These are phyloP conservation scores for Toxicodendron radicans DNA, from an alignment of 345 rosid species.

Conservation along the genomic window DNA sequence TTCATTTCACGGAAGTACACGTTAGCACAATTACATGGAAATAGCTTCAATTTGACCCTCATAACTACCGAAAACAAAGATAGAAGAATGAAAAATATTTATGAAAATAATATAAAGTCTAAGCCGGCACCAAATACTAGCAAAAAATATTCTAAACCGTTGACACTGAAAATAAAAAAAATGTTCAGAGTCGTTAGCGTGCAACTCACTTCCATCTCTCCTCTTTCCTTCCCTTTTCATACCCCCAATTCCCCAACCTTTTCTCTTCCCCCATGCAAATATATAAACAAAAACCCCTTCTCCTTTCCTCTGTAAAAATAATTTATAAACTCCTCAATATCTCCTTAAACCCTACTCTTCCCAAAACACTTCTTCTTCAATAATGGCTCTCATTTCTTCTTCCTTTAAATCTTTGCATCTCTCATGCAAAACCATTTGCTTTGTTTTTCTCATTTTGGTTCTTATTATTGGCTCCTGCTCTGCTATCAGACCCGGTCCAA, in stretches of 20 bases:
- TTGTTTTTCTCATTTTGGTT: constrained; percentile 29
- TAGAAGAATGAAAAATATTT: not conserved
- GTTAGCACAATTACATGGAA: not conserved
- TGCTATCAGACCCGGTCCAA: constrained; percentile 37
- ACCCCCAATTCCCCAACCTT: constrained; percentile 13
- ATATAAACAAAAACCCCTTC: not conserved
- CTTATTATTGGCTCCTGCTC: constrained; percentile 34
- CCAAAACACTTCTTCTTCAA: not conserved
- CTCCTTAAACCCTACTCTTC: constrained; percentile 31
- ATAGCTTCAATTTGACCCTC: not conserved
- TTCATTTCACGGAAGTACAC: constrained; percentile 3
- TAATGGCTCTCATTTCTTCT: constrained; percentile 27
- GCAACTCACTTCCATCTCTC: constrained; percentile 31
- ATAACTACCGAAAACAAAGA: too few relatives aligned
- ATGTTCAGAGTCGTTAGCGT: constrained; percentile 41
- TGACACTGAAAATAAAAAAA: constrained; percentile 27
- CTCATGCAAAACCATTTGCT: constrained; percentile 18
- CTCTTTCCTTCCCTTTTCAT: constrained; percentile 15
- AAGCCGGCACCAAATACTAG: constrained; percentile 30
- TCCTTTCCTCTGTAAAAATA: not conserved
- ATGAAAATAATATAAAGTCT: constrained; percentile 13
- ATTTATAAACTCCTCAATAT: not conserved
- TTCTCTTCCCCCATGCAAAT: constrained; percentile 13
- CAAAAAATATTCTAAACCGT: constrained; percentile 23
- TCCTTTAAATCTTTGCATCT: constrained; percentile 11